These are phyloP conservation scores for Salvia miltiorrhiza DNA, from an alignment of 257 asterid genomes.

Conservation along the genomic window DNA sequence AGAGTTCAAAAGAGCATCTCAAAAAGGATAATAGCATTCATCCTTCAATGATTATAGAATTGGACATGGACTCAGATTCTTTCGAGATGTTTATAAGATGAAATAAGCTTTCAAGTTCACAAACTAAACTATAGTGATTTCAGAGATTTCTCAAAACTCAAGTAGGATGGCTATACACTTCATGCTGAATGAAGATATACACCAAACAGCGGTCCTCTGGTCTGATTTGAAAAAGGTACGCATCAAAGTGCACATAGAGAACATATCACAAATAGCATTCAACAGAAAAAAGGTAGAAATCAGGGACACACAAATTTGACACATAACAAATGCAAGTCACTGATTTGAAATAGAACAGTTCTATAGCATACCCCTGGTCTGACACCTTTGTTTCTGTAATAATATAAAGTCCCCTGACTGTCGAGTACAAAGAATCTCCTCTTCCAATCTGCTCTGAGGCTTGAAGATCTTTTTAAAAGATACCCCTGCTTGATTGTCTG, in stretches of 20 bases:
- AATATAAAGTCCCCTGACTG: constrained; percentile 83
- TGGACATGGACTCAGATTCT: constrained; percentile 3
- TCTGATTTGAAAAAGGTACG: too few relatives aligned
- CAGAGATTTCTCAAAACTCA: constrained; percentile 6
- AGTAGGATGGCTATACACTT: neutral
- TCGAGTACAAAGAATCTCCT: constrained; percentile 94
- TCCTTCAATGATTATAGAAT: neutral
- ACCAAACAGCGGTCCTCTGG: neutral
- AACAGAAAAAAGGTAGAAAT: neutral
- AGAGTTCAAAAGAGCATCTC: neutral
- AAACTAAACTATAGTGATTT: neutral
- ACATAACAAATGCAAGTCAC: constrained; percentile 13
- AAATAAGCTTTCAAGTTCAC: neutral
- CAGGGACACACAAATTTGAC: constrained; percentile 9
- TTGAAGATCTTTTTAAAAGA: constrained; percentile 85
- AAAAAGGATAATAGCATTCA: constrained; percentile 11
- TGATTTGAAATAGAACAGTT: constrained; percentile 21
- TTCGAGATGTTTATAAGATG: neutral
- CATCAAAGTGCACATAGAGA: constrained; percentile 5
- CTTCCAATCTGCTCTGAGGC: constrained; percentile 97
- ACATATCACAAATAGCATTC: neutral
- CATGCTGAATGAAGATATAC: constrained; percentile 16
- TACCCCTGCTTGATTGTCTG: constrained; percentile 93
- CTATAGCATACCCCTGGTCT: constrained; percentile 60
- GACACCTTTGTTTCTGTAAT: constrained; percentile 78